Base-by-base conservation (phyloP, 345 rosid genomes). In the Sisymbrium altissimum region DNA sequence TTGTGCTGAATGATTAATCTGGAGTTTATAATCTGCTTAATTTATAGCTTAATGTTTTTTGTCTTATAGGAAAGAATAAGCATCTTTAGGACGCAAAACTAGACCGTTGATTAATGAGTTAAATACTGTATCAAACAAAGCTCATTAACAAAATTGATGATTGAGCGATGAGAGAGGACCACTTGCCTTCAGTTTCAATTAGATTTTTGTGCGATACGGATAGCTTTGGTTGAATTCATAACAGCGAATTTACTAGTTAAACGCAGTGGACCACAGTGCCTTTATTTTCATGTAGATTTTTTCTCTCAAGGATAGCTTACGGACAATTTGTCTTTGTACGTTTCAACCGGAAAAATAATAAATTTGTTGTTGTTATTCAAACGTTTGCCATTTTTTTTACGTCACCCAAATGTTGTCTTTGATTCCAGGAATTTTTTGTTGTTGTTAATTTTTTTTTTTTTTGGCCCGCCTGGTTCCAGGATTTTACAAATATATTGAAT, bases 81-180 rank as follows among this genome's bases (percentile, higher is more conserved):
- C 54, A 18, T 27, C 19, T 7, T 25, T 23, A 29, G 39, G 39
- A 19, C 43, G 33, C 33, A 58, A 32, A 27, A 43, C 3, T 39
- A 29, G 0, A 7, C 9, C 18, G 29, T n/a, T 25, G 27, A 12
- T 53, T 5, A 29, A n/a, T n/a, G n/a, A n/a, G n/a, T n/a, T n/a
- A n/a, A n/a, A n/a, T n/a, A n/a, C n/a, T n/a, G n/a, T n/a, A n/a
- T n/a, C n/a, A n/a, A n/a, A n/a, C n/a, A 27, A 40, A 29, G 29
- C 29, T 27, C 61, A n/a, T 5, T 67, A 11, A 56, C 63, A n/a
- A 25, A 25, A 17, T 30, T 13, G 10, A 41, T 58, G 44, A 43
- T 44, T 49, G 55, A 49, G 54, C 32, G 33, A 57, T 46, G 43
- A 15, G 21, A 38, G 64, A 56, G 64, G 64, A 69, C 57, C 57